Base-by-base conservation (phyloP, 1,139 yeast genomes). In the Hansenula sp. region DNA sequence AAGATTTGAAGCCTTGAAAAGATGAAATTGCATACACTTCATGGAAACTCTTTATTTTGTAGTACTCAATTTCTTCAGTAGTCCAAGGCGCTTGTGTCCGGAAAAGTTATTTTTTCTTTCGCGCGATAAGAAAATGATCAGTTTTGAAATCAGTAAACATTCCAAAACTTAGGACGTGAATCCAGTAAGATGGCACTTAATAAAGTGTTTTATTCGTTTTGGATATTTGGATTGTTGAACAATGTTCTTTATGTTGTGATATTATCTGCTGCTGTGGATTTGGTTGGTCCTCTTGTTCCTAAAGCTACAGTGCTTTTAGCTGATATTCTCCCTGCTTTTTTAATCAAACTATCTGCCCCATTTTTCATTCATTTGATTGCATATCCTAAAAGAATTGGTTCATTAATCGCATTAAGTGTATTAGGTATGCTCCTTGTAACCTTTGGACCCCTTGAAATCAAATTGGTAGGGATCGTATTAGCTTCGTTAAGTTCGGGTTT, bases 181-280 rank as follows among this genome's bases (percentile, higher is more conserved):
- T n/a, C n/a, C n/a, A n/a, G n/a, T n/a, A 32, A 10, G 24, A 26
- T 22, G 25, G 18, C 21, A 32, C 29, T 38, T 25, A 9, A 16
- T n/a, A 24, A 30, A 35, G 30, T 69, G 3, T 82, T 78, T 51
- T 38, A 61, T 0, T 69, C 84, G 9, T 90, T 90, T 62, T 83
- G 94, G 79, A 59, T 82, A 3, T 87, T 90, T 62, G 98, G 97
- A 0, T 72, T 90, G 17, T 68, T 89, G 37, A 92, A 92, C 63
- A 92, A 92, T 59, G 84, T 90, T 7, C 73, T 90, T 2, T 92
- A 90, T 64, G 97, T 90, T 37, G 92, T 92, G 25, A 89, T 90
- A 33, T 68, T 92, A 18, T 82, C 95, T 0, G 96, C 97, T 0
- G 97, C 97, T 3, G 77, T 86, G 31, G 97, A 92, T 57, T 66